Evolutionary conservation across 177 flowering plant genomes (phyloP).

Genomic region (Vitis hybrid): DNA sequence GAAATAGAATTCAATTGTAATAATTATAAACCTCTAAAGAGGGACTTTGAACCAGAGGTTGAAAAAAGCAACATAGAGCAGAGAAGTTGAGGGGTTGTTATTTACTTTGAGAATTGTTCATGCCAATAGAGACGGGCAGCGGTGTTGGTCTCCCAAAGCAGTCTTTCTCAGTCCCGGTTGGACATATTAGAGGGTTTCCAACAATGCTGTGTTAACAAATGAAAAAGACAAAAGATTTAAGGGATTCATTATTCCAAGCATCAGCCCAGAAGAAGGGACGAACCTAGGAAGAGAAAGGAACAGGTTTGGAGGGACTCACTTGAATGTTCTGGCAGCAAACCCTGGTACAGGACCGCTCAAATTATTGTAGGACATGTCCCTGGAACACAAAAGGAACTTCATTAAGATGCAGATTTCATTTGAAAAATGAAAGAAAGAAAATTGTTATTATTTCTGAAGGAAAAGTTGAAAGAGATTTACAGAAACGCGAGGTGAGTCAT

Average conservation of each 20-base stretch:
- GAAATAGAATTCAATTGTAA: not conserved
- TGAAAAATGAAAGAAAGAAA: not conserved
- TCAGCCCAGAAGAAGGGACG: not conserved
- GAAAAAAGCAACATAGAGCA: not conserved
- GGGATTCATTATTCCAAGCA: not conserved
- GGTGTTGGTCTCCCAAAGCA: conserved; percentile 52
- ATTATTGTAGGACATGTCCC: conserved; percentile 90
- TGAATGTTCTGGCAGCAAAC: conserved; percentile 74
- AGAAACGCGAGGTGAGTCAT: conserved; percentile 58
- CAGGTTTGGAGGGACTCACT: conserved; percentile 39
- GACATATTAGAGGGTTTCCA: conserved; percentile 86
- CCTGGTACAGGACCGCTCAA: conserved; percentile 79
- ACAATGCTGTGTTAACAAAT: conserved; percentile 46
- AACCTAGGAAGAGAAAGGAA: not conserved
- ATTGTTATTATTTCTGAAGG: not conserved
- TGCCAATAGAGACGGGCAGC: conserved; percentile 43
- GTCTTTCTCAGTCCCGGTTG: conserved; percentile 61
- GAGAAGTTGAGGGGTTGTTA: not conserved
- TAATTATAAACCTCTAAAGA: not conserved
- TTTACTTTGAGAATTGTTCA: conserved; percentile 54
- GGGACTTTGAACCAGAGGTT: too few species aligned
- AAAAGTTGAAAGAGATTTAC: conserved; percentile 29
- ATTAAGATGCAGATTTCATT: not conserved
- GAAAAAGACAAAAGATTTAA: not conserved
- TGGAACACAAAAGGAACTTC: conserved; percentile 15